Evolutionary conservation across 345 rosid species (phyloP).

Genomic region (Camelina laxa): DNA sequence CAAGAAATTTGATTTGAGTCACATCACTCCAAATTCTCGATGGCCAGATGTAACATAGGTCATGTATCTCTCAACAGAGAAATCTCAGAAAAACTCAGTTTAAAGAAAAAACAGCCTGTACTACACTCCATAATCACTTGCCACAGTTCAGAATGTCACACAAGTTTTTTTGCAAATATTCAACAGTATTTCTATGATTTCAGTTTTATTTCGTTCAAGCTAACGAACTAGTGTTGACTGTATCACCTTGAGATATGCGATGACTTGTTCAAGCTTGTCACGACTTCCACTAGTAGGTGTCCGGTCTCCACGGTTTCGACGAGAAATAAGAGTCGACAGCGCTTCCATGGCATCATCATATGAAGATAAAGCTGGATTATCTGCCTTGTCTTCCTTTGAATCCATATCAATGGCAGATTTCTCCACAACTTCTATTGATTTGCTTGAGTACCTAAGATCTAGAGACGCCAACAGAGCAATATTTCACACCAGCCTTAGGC

Average conservation of each 20-base stretch:
- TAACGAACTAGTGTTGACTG: neutral
- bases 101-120: neutral
- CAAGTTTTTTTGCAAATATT: neutral
- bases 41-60: neutral
- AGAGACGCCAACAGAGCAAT: slow-evolving; percentile 35
- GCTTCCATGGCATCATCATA: slow-evolving; percentile 87
- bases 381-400: slow-evolving; percentile 46
- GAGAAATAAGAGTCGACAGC: slow-evolving; percentile 76
- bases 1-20: neutral
- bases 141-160: slow-evolving; percentile 16
- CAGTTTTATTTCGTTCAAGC: neutral
- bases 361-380: slow-evolving; percentile 50
- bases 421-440: slow-evolving; percentile 50
- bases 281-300: slow-evolving; percentile 49
- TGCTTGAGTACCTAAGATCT: slow-evolving; percentile 53
- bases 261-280: slow-evolving; percentile 72
- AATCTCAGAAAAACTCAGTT: neutral
- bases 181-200: slow-evolving; percentile 5
- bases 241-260: slow-evolving; percentile 68
- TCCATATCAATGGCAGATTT: slow-evolving; percentile 42
- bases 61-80: neutral
- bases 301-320: slow-evolving; percentile 62
- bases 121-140: slow-evolving; percentile 17
- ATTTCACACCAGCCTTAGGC: slow-evolving; percentile 13
- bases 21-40: neutral